These are phyloP conservation scores for Trichoderma reesei DNA, from an alignment of 495 filamentous ascomycete species.

Conservation along the genomic window DNA sequence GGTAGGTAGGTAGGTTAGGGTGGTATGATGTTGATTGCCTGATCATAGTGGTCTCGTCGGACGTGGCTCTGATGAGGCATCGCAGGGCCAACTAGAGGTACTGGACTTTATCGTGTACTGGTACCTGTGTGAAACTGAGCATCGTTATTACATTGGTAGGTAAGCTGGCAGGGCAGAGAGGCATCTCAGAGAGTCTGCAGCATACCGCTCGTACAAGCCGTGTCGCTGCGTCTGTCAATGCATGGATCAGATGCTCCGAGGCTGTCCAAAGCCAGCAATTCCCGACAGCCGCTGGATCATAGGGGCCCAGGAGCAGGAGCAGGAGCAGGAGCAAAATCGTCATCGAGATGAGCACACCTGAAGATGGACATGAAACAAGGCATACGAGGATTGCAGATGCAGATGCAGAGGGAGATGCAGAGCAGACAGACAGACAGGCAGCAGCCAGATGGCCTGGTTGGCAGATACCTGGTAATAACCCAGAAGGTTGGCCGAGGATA, in stretches of 20 bases:
- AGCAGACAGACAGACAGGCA: not conserved
- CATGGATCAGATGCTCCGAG: conserved; percentile 2
- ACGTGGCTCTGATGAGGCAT: not conserved
- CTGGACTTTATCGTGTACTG: too few relatives aligned
- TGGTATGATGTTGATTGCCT: conserved; percentile 5
- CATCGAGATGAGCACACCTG: too few relatives aligned
- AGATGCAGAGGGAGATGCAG: too few relatives aligned
- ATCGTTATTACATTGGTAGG: too few relatives aligned
- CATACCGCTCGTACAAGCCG: too few relatives aligned
- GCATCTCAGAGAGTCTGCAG: too few relatives aligned
- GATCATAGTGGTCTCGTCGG: not conserved
- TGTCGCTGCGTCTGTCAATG: not conserved
- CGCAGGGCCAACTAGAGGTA: not conserved
- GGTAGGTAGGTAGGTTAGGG: not conserved
- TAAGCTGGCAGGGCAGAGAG: too few relatives aligned
- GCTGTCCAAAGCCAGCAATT: not conserved
- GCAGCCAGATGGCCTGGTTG: not conserved
- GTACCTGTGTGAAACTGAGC: too few relatives aligned
- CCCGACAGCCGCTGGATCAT: not conserved
- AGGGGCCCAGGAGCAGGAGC: not conserved
- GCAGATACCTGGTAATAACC: too few relatives aligned
- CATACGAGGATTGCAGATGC: not conserved
- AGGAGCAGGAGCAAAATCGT: too few relatives aligned
- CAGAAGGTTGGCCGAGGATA: not conserved
- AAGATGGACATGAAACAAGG: not conserved